Percentiles rank a stretch among this genome's conserved stretches.
phyloP scores from a whole-genome alignment of 805 yeast species.

The Candida methanosorbosa region DNA sequence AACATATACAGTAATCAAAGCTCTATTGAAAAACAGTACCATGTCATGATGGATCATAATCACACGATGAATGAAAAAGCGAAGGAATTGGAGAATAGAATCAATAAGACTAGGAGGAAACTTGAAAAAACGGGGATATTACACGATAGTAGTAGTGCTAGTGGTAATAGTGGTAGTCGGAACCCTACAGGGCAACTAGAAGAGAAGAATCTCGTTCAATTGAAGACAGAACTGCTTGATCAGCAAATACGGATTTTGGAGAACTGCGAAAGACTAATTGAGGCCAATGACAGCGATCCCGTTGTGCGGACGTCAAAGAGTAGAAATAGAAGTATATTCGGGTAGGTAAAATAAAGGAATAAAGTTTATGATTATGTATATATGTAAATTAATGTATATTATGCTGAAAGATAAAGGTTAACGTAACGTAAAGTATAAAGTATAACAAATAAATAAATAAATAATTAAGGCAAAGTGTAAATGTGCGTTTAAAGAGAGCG shows the following conservation, averaged over 20 bases:
- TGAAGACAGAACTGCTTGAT: slow-evolving; percentile 60
- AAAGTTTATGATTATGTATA: too few species aligned
- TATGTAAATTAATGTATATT: too few species aligned
- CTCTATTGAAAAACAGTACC: slow-evolving; percentile 15
- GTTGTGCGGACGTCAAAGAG: background rate
- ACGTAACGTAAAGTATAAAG: too few species aligned
- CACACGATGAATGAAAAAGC: slow-evolving; percentile 5
- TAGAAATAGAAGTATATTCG: background rate
- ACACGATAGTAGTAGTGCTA: slow-evolving; percentile 1
- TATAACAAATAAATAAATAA: too few species aligned
- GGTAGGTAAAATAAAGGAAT: background rate
- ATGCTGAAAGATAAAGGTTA: too few species aligned
- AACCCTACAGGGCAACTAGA: background rate
- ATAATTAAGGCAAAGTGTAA: too few species aligned
- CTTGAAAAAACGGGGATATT: slow-evolving; percentile 5
- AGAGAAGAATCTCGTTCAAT: slow-evolving; percentile 27
- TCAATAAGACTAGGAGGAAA: slow-evolving; percentile 9
- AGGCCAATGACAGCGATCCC: slow-evolving; percentile 3
- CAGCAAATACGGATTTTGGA: slow-evolving; percentile 68
- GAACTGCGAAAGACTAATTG: slow-evolving; percentile 33
- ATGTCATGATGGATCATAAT: slow-evolving; percentile 7
- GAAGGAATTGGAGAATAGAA: slow-evolving; percentile 6
- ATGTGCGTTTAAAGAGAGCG: too few species aligned
- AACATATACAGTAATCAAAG: slow-evolving; percentile 22
- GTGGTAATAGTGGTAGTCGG: slow-evolving; percentile 3